Conservation (phyloP, 2,329 filamentous ascomycete species). For the Talaromyces sp. region DNA sequence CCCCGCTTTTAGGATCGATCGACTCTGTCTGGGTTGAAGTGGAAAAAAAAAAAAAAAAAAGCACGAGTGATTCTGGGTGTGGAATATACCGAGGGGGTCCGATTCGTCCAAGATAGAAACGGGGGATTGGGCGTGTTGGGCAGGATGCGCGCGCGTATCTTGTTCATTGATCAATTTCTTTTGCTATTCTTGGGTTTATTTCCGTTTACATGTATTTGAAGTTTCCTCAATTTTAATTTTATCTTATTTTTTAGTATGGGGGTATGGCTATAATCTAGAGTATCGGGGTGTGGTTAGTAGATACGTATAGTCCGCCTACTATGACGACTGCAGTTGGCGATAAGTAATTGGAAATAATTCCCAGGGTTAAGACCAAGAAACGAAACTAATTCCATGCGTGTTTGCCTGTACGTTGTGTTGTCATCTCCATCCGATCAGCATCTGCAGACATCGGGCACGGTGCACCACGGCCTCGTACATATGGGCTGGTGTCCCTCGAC, state of each 20-base stretch:
- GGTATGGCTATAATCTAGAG: too few relatives aligned
- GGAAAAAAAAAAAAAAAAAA: too few relatives aligned
- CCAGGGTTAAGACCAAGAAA: too few relatives aligned
- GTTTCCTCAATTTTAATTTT: neutral
- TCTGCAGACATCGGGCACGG: conserved; percentile 9
- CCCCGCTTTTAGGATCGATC: too few relatives aligned
- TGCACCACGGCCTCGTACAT: neutral
- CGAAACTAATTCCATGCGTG: neutral
- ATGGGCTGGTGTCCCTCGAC: conserved; percentile 1
- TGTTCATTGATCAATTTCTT: neutral
- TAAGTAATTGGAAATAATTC: too few relatives aligned
- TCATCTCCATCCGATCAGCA: conserved; percentile 4
- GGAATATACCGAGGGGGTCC: neutral
- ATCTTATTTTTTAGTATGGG: too few relatives aligned
- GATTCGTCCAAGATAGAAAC: conserved; percentile 8
- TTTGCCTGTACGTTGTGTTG: conserved; percentile 3
- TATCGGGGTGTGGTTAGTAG: too few relatives aligned
- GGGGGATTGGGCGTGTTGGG: conserved; percentile 1
- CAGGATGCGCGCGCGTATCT: conserved; percentile 1
- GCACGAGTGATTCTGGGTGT: too few relatives aligned
- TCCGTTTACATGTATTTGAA: neutral
- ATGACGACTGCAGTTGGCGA: too few relatives aligned
- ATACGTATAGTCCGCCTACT: too few relatives aligned
- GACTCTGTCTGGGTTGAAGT: too few relatives aligned
- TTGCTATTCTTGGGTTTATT: neutral